Conservation (phyloP, 495 filamentous ascomycete species). For the Daldinia decipiens region DNA sequence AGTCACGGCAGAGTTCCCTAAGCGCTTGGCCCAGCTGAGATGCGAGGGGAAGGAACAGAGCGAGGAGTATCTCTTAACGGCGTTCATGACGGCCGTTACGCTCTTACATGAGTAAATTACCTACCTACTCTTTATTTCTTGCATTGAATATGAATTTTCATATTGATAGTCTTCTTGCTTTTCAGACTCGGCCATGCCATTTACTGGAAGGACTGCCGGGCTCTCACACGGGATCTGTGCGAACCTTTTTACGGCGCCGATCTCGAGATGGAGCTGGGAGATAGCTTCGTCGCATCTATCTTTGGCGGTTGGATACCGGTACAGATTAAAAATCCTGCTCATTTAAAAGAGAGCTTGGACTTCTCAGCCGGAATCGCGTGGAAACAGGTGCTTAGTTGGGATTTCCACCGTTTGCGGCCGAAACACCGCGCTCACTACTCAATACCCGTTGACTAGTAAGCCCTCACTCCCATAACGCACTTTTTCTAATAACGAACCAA, state of each 20-base stretch:
- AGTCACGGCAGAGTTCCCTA: conserved; percentile 49
- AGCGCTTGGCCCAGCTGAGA: conserved; percentile 43
- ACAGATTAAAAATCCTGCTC: conserved; percentile 37
- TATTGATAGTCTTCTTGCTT: conserved; percentile 14
- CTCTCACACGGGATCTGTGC: conserved; percentile 45
- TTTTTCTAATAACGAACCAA: background rate
- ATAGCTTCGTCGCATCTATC: conserved; percentile 52
- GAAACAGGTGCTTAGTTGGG: conserved; percentile 52
- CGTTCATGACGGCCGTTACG: conserved; percentile 54
- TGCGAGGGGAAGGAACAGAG: conserved; percentile 40
- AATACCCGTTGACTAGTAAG: conserved; percentile 53
- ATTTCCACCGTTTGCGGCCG: conserved; percentile 48
- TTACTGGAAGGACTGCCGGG: conserved; percentile 54
- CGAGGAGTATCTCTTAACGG: conserved; percentile 54
- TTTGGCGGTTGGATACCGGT: conserved; percentile 55
- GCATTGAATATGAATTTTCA: background rate
- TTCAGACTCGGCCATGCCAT: conserved; percentile 51
- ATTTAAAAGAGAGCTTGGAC: conserved; percentile 23
- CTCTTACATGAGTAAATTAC: conserved; percentile 53
- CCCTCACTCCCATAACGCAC: background rate
- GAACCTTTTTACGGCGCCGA: conserved; percentile 55
- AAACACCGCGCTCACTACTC: conserved; percentile 52
- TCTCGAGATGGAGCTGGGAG: conserved; percentile 56
- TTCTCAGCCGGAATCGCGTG: conserved; percentile 52
- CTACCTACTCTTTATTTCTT: background rate